Conservation (phyloP, 2,329 filamentous ascomycete species). For the Arthroderma uncinatum region DNA sequence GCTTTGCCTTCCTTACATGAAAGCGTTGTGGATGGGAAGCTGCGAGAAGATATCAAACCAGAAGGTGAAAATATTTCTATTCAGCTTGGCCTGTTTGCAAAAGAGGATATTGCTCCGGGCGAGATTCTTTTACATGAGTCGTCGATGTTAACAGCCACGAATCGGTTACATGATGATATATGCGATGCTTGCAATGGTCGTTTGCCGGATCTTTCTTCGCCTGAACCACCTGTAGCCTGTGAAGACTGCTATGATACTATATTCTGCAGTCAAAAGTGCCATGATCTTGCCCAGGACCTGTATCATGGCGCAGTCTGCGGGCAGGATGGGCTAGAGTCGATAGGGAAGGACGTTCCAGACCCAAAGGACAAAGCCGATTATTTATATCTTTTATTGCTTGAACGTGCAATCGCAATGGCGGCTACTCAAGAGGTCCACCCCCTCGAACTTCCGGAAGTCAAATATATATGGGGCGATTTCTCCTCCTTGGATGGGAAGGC, state of each 20-base stretch:
- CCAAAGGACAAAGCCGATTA: slow-evolving; percentile 48
- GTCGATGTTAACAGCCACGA: slow-evolving; percentile 79
- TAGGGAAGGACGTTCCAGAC: slow-evolving; percentile 47
- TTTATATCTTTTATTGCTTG: slow-evolving; percentile 49
- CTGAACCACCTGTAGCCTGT: slow-evolving; percentile 36
- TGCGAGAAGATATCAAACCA: slow-evolving; percentile 11
- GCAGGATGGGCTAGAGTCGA: slow-evolving; percentile 43
- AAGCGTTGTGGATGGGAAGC: slow-evolving; percentile 15
- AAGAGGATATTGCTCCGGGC: slow-evolving; percentile 63
- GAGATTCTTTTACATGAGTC: slow-evolving; percentile 71
- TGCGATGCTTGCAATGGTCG: slow-evolving; percentile 80
- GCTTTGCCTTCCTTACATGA: slow-evolving; percentile 60
- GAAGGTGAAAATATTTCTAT: slow-evolving; percentile 37
- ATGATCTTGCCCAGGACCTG: slow-evolving; percentile 41
- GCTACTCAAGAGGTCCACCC: slow-evolving; percentile 48
- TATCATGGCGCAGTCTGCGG: slow-evolving; percentile 53
- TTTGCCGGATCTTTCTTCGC: slow-evolving; percentile 48
- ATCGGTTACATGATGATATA: slow-evolving; percentile 70
- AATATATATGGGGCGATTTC: slow-evolving; percentile 58
- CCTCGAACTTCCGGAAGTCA: slow-evolving; percentile 48
- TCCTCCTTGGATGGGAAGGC: slow-evolving; percentile 23
- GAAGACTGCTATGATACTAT: slow-evolving; percentile 47
- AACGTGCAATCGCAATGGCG: slow-evolving; percentile 50
- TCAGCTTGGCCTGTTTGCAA: slow-evolving; percentile 86
- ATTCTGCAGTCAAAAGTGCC: slow-evolving; percentile 50